Conservation (phyloP, 2,329 filamentous ascomycete genomes). For the Dactylonectria estremocensis region DNA sequence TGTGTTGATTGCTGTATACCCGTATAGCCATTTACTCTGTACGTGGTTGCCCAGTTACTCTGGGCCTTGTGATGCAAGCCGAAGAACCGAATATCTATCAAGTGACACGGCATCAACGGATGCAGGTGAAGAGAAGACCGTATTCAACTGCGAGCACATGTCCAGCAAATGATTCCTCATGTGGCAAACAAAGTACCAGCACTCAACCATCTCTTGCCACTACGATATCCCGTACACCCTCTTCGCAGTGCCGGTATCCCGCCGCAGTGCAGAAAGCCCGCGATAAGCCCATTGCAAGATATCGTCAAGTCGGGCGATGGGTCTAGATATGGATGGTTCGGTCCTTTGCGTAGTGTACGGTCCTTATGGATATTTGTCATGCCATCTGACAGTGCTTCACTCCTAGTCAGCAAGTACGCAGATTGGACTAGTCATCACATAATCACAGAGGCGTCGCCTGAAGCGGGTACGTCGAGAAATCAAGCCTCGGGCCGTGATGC, state of each 20-base stretch:
- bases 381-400: too few relatives aligned
- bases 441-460: too few relatives aligned
- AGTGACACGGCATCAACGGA: background rate
- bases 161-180: background rate
- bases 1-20: too few relatives aligned
- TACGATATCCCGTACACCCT: background rate
- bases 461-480: too few relatives aligned
- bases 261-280: background rate
- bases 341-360: too few relatives aligned
- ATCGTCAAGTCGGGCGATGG: background rate
- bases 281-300: background rate
- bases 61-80: background rate
- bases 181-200: background rate
- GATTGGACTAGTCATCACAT: too few relatives aligned
- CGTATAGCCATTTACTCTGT: too few relatives aligned
- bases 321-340: background rate
- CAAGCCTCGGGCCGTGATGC: too few relatives aligned
- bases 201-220: background rate
- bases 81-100: background rate
- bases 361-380: too few relatives aligned
- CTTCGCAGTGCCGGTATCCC: background rate
- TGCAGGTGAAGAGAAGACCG: background rate
- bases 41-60: too few relatives aligned
- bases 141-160: background rate
- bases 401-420: too few relatives aligned